Evolutionary conservation across 164 flowering plant species (phyloP).

Genomic region (Akebia trifoliata): DNA sequence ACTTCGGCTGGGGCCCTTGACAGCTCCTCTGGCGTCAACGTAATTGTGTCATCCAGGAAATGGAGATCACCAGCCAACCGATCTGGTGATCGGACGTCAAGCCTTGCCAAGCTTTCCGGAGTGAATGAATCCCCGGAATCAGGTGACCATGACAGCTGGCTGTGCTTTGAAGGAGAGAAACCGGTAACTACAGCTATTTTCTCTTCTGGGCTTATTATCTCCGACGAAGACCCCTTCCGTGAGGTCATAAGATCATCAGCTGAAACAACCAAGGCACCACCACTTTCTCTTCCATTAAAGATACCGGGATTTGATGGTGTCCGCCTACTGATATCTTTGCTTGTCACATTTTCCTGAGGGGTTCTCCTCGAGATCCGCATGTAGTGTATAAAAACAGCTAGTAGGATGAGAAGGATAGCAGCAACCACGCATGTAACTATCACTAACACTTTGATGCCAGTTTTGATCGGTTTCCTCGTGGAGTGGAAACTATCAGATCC

Average conservation of each 20-base stretch:
- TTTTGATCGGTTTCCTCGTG: conserved; percentile 41
- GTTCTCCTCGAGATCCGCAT: conserved; percentile 43
- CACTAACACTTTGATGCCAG: conserved; percentile 52
- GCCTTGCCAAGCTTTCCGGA: conserved; percentile 53
- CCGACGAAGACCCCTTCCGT: conserved; percentile 75
- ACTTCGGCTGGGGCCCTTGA: conserved; percentile 99
- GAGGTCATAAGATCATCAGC: conserved; percentile 68
- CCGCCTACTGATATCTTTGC: conserved; percentile 31
- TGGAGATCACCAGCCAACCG: conserved; percentile 80
- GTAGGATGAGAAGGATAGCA: conserved; percentile 49
- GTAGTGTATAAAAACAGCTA: conserved; percentile 57
- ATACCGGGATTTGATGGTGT: conserved; percentile 36
- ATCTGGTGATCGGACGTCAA: conserved; percentile 89
- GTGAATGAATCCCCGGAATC: conserved; percentile 77
- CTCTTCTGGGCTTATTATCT: conserved; percentile 62
- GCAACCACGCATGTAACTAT: conserved; percentile 63
- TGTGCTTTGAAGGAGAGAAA: conserved; percentile 67
- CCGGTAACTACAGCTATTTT: conserved; percentile 52
- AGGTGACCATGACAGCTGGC: conserved; percentile 81
- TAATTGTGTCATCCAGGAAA: conserved; percentile 79
- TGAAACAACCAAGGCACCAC: conserved; percentile 58
- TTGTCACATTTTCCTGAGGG: conserved; percentile 24
- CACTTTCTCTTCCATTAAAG: conserved; percentile 40
- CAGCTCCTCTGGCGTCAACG: conserved; percentile 82
- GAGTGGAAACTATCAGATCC: too few species aligned